phyloP scores from a whole-genome alignment of 1,284 basidiomycete genomes.

The Leccinum subrobustum region DNA sequence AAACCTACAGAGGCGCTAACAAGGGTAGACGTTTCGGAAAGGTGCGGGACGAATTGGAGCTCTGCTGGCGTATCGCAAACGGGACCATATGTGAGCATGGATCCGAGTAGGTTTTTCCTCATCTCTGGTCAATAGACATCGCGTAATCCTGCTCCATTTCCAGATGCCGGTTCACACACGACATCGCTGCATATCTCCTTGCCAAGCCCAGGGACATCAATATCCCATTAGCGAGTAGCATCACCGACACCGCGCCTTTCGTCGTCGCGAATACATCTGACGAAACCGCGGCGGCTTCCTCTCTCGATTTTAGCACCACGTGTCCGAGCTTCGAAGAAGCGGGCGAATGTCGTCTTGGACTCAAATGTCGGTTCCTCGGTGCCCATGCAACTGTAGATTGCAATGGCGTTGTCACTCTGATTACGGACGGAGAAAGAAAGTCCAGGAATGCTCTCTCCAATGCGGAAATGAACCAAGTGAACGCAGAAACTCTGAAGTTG shows the following conservation, averaged over 20 bases:
- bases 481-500: conserved; percentile 52
- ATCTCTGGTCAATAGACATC: background rate
- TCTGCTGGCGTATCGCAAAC: conserved; percentile 73
- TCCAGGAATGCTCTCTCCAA: conserved; percentile 48
- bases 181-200: conserved; percentile 73
- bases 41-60: conserved; percentile 68
- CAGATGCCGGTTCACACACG: conserved; percentile 84
- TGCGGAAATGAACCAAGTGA: conserved; percentile 77
- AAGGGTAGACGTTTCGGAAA: conserved; percentile 75
- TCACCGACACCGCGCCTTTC: conserved; percentile 51
- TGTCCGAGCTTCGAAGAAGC: conserved; percentile 77
- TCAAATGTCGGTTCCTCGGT: conserved; percentile 89
- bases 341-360: conserved; percentile 84
- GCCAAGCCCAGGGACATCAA: conserved; percentile 76
- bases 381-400: conserved; percentile 57
- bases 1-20: conserved; percentile 73
- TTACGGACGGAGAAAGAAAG: conserved; percentile 60
- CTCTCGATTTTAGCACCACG: conserved; percentile 47
- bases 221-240: conserved; percentile 46
- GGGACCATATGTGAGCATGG: conserved; percentile 66
- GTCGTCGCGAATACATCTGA: conserved; percentile 15
- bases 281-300: conserved; percentile 21
- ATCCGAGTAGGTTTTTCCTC: conserved; percentile 46
- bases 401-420: conserved; percentile 40
- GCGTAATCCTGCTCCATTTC: background rate